These are phyloP conservation scores for Dothideomycetes sp. DNA, from an alignment of 2,329 filamentous ascomycete genomes.

Conservation along the genomic window DNA sequence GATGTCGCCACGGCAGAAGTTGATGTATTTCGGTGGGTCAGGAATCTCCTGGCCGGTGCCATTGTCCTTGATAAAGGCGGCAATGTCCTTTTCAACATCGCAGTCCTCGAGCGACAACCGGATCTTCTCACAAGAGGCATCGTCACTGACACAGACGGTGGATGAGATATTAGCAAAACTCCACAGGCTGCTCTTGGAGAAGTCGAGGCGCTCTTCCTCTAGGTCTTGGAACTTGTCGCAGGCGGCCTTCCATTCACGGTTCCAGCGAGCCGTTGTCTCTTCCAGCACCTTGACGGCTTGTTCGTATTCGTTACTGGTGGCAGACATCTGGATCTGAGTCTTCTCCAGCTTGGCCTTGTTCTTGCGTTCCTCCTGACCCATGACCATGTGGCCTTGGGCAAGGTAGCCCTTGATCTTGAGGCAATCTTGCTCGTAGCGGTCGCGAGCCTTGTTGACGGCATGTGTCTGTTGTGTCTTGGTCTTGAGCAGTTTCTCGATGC, in stretches of 20 bases:
- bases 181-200: conserved; percentile 96
- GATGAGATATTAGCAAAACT: conserved; percentile 95
- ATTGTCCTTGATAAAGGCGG: conserved; percentile 73
- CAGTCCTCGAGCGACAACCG: conserved; percentile 86
- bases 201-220: conserved; percentile 93
- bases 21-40: conserved; percentile 95
- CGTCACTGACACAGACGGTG: conserved; percentile 95
- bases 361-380: conserved; percentile 97
- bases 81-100: conserved; percentile 93
- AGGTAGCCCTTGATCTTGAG: conserved; percentile 97
- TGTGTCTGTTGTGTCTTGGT: conserved; percentile 86
- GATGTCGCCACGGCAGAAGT: conserved; percentile 85
- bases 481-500: conserved; percentile 90
- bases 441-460: conserved; percentile 85
- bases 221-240: conserved; percentile 98
- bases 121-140: conserved; percentile 93
- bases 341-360: conserved; percentile 99
- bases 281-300: conserved; percentile 85
- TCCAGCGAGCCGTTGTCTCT: conserved; percentile 92
- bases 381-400: conserved; percentile 98
- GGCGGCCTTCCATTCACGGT: conserved; percentile 94
- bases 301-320: conserved; percentile 89
- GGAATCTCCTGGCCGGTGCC: conserved; percentile 97
- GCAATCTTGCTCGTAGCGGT: conserved; percentile 95
- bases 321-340: conserved; percentile 89